phyloP scores from a whole-genome alignment of 176 grass and related monocot species.

The Rhynchospora tenuis region DNA sequence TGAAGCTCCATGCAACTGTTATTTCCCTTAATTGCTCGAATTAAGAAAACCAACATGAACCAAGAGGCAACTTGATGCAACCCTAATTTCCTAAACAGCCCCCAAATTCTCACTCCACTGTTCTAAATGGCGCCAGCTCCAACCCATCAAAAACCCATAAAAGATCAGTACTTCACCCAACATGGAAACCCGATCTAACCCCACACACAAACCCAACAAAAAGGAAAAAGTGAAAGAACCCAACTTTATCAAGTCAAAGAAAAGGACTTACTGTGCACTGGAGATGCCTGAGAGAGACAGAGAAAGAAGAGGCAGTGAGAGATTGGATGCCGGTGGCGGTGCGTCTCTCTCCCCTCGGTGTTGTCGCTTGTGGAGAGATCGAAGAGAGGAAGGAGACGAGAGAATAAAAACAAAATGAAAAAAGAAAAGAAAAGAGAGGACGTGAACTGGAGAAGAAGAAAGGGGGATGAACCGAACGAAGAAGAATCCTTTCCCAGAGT shows the following conservation, averaged over 20 bases:
- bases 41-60: background rate
- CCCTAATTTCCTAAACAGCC: background rate
- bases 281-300: background rate
- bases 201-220: background rate
- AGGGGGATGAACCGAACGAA: background rate
- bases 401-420: background rate
- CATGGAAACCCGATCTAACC: background rate
- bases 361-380: background rate
- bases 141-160: background rate
- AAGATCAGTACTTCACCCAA: background rate
- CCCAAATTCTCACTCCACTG: background rate
- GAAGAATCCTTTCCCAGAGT: background rate
- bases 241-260: background rate
- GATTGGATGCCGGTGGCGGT: background rate
- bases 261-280: background rate
- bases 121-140: background rate
- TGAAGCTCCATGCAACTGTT: background rate
- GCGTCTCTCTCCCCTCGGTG: background rate
- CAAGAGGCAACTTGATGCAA: background rate
- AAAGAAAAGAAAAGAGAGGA: background rate
- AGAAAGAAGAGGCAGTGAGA: background rate
- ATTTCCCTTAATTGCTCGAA: background rate
- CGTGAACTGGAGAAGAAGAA: background rate
- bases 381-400: background rate
- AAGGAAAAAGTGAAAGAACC: background rate